These are phyloP conservation scores for Gyromitra esculenta DNA, from an alignment of 2,329 filamentous ascomycete species.

Conservation along the genomic window DNA sequence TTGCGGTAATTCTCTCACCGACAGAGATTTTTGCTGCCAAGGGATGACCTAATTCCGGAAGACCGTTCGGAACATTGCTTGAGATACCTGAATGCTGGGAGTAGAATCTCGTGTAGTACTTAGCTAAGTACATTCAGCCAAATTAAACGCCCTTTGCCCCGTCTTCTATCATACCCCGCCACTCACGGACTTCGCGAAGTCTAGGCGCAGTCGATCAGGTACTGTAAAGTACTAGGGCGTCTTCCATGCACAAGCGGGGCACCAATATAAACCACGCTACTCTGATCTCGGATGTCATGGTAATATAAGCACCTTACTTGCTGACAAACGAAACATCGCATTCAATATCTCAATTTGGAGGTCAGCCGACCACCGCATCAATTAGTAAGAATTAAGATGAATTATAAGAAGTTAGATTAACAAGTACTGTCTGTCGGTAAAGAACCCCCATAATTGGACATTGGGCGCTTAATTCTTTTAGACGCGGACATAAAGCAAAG, in stretches of 20 bases:
- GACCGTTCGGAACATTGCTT: not conserved
- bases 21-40: conserved; percentile 13
- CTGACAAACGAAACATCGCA: not conserved
- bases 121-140: not conserved
- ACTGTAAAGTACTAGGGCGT: not conserved
- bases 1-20: not conserved
- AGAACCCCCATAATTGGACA: not conserved
- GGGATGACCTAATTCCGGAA: not conserved
- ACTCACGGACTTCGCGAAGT: not conserved
- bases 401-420: not conserved
- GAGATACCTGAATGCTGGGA: not conserved
- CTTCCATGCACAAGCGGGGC: not conserved
- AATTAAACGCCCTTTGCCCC: not conserved
- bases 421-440: not conserved
- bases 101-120: not conserved
- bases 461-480: not conserved
- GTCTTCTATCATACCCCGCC: not conserved
- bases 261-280: not conserved
- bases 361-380: not conserved
- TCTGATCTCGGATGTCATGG: not conserved
- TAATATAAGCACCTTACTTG: not conserved
- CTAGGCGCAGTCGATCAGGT: not conserved
- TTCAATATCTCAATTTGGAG: not conserved
- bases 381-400: not conserved
- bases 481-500: not conserved